Evolutionary conservation across 106 monocot species (phyloP), one percentile per base, ranked within the genome.

Genomic region (Platanthera guangdongensis): DNA sequence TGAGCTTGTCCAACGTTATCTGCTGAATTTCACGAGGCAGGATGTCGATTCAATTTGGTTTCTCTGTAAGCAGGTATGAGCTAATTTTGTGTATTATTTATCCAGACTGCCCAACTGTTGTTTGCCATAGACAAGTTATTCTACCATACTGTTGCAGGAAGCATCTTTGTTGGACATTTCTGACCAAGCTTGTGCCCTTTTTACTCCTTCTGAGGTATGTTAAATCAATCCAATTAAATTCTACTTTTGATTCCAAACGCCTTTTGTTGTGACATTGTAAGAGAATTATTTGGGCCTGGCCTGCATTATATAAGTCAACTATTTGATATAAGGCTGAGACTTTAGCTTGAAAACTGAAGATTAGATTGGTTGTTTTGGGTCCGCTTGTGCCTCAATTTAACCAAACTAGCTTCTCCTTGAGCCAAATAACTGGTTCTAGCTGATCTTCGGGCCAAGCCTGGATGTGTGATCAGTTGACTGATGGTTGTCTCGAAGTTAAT

Each of bases 11-110:
- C 68, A 74, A 19, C 91, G 92, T 16, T 90, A 81, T 74, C 45
- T 75, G 28, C 80, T 99, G 57, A 88, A 94, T 82, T 99, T 99
- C 48, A 94, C 86, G 63, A 88, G 81, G 54, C 82, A 92, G 76
- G 90, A 94, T 87, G 51, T 92, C 68, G 82, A 92, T 22, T 90
- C 94, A 22, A 84, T 99, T 1, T 99, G 99, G 99, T 94, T 99
- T 84, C 94, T 99, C 45, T 99, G 99, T 82, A 92, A 99, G 79
- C 99, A 94, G 90, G 99, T 94, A 83, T 52, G 13, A 18, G 4
- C 11, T 63, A 50, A 51, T 57, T 45, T 55, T 50, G 51, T 47
- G 13, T 50, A 11, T 50, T 16, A 72, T 47, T 32, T 51, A 21
- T 51, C 47, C 70, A 70, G 47, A 6, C 18, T 48, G 7, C 47